Evolutionary conservation across 176 grass and related monocot species (phyloP).

Genomic region (Zea mays): Zm-B73-REFERENCE-NAM-5.0 NC_050097.1:168289001-168289500

Average conservation of each 20-base stretch:
- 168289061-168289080: constrained; percentile 25
- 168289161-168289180: constrained; percentile 25
- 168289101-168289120: constrained; percentile 14
- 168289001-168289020: background rate
- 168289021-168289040: constrained; percentile 14
- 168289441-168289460: constrained; percentile 33
- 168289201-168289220: constrained; percentile 21
- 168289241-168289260: constrained; percentile 34
- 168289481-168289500: constrained; percentile 38
- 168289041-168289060: background rate
- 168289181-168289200: constrained; percentile 17
- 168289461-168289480: constrained; percentile 35
- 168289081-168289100: constrained; percentile 4
- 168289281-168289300: constrained; percentile 22
- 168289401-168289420: constrained; percentile 36
- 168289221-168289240: constrained; percentile 31
- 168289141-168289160: constrained; percentile 21
- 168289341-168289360: constrained; percentile 76
- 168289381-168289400: constrained; percentile 54
- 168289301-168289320: constrained; percentile 43
- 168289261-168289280: constrained; percentile 23
- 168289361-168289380: constrained; percentile 64
- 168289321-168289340: constrained; percentile 65
- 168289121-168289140: constrained; percentile 7
- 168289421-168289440: constrained; percentile 33